These are phyloP conservation scores for Arthromyces matolae DNA, from an alignment of 768 basidiomycete species.

Conservation along the genomic window DNA sequence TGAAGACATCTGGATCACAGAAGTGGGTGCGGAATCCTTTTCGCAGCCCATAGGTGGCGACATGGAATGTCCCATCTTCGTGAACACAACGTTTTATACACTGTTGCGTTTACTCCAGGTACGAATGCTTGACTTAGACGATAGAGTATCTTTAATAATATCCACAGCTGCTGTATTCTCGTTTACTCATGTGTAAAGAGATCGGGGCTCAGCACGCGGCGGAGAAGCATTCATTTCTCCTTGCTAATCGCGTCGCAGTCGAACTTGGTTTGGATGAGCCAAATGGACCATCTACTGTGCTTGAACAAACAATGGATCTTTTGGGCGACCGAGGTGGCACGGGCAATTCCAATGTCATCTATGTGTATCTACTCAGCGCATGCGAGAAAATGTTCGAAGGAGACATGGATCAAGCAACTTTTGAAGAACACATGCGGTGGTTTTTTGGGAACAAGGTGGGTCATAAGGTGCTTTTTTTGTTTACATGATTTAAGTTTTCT, in stretches of 20 bases:
- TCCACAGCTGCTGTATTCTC: constrained; percentile 79
- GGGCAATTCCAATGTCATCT: constrained; percentile 64
- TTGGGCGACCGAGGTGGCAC: constrained; percentile 46
- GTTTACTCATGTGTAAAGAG: constrained; percentile 81
- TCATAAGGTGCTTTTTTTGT: constrained; percentile 2
- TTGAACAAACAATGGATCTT: constrained; percentile 64
- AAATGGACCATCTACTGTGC: constrained; percentile 64
- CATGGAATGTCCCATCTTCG: constrained; percentile 67
- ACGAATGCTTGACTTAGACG: constrained; percentile 19
- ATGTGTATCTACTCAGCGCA: constrained; percentile 83
- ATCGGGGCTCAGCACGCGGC: constrained; percentile 69
- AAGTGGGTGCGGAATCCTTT: constrained; percentile 32
- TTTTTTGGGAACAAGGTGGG: constrained; percentile 85
- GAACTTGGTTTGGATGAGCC: constrained; percentile 85
- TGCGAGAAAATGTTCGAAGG: constrained; percentile 93
- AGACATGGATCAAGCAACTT: constrained; percentile 87
- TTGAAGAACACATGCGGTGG: constrained; percentile 95
- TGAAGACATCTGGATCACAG: constrained; percentile 61
- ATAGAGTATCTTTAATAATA: constrained; percentile 10
- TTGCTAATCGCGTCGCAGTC: constrained; percentile 78
- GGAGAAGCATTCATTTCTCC: constrained; percentile 59
- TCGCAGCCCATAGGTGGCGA: constrained; percentile 25
- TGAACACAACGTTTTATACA: constrained; percentile 91
- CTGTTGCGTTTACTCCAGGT: constrained; percentile 87
- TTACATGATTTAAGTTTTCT: constrained; percentile 16